A percentile compares a stretch with the other conserved stretches of the same genome.
phyloP scores from a whole-genome alignment of 495 filamentous ascomycete genomes.

The Talaromyces liani region DNA sequence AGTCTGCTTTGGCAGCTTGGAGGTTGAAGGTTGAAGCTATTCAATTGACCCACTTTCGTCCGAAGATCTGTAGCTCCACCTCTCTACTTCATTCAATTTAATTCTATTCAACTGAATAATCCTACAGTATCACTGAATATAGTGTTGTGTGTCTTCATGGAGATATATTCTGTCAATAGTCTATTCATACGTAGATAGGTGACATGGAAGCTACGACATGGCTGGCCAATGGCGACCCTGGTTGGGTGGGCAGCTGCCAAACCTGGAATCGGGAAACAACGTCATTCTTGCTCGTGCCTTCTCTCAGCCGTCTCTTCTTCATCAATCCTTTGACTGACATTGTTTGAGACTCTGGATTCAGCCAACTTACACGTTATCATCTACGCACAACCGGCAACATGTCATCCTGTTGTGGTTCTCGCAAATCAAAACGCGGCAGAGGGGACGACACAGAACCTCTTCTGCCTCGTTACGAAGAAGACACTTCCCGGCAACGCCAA shows the following conservation, averaged over 20 bases:
- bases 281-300: constrained; percentile 1
- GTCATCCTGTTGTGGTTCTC: constrained; percentile 46
- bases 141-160: background rate
- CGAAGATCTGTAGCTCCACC: background rate
- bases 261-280: constrained; percentile 1
- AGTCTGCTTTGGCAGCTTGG: background rate
- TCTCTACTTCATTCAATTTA: too few relatives aligned
- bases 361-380: background rate
- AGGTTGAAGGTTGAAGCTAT: background rate
- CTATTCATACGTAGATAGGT: background rate
- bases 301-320: background rate
- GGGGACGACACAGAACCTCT: constrained; percentile 62
- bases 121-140: too few relatives aligned
- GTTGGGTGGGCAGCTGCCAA: constrained; percentile 6
- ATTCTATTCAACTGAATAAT: too few relatives aligned
- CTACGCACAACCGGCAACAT: constrained; percentile 23
- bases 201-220: background rate
- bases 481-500: constrained; percentile 66
- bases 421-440: constrained; percentile 24
- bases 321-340: background rate
- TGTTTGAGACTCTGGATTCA: background rate
- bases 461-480: constrained; percentile 76
- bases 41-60: background rate
- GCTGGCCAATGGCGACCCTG: constrained; percentile 1
- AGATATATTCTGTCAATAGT: background rate